These are phyloP conservation scores for Funneliformis caledonium DNA, from an alignment of 371 early-diverging fungal species.

Conservation along the genomic window DNA sequence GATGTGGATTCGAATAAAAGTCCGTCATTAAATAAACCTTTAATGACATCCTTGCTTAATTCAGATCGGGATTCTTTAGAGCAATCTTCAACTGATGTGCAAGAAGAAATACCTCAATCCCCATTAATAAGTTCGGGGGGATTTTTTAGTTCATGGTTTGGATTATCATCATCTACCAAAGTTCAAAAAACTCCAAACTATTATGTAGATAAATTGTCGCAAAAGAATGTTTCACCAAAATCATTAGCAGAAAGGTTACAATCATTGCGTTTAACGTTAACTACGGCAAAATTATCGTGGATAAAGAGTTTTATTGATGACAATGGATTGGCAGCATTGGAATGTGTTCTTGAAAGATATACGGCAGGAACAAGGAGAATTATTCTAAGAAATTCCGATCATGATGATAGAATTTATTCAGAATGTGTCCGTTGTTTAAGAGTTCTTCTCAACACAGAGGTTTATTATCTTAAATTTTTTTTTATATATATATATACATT, in stretches of 20 bases:
- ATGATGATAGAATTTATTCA: slow-evolving; percentile 54
- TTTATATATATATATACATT: neutral
- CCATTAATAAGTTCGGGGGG: neutral
- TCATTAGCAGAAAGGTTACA: slow-evolving; percentile 57
- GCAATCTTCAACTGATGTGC: neutral
- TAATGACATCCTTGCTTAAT: neutral
- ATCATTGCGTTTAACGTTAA: slow-evolving; percentile 55
- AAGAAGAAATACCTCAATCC: neutral
- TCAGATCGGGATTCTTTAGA: neutral
- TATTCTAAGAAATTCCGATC: slow-evolving; percentile 45
- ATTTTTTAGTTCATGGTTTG: neutral
- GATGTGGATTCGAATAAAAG: neutral
- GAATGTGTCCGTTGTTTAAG: slow-evolving; percentile 67
- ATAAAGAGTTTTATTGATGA: slow-evolving; percentile 63
- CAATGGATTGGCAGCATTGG: slow-evolving; percentile 57
- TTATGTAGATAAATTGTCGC: slow-evolving; percentile 48
- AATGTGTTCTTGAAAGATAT: slow-evolving; percentile 57
- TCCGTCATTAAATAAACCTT: neutral
- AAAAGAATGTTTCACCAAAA: slow-evolving; percentile 44
- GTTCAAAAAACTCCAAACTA: slow-evolving; percentile 43
- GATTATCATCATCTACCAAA: slow-evolving; percentile 44
- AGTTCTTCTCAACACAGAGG: slow-evolving; percentile 62
- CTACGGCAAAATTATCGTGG: slow-evolving; percentile 62
- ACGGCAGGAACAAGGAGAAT: slow-evolving; percentile 51
- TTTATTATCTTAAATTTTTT: slow-evolving; percentile 41